phyloP scores from a whole-genome alignment of 495 filamentous ascomycete genomes.

The Xylaria longipes region DNA sequence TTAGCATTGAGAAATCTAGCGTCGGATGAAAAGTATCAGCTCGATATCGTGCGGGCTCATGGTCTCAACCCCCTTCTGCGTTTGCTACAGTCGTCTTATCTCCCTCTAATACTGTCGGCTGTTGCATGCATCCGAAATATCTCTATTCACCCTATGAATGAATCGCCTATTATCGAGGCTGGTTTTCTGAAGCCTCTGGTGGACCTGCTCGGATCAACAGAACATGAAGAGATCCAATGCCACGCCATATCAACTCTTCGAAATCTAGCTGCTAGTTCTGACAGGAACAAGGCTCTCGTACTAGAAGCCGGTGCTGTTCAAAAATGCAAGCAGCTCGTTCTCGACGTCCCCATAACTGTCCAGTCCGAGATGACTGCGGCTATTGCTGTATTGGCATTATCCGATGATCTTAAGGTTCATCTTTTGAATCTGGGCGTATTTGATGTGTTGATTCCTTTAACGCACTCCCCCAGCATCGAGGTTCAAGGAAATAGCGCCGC shows the following conservation, averaged over 20 bases:
- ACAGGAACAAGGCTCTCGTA: constrained; percentile 95
- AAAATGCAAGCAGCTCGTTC: constrained; percentile 96
- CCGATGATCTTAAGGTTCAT: constrained; percentile 92
- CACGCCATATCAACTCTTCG: constrained; percentile 97
- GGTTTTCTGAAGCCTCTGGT: constrained; percentile 94
- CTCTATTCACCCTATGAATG: constrained; percentile 97
- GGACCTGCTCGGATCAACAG: constrained; percentile 90
- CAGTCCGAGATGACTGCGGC: constrained; percentile 99
- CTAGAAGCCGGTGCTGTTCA: constrained; percentile 96
- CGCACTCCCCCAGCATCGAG: constrained; percentile 93
- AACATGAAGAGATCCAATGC: constrained; percentile 98
- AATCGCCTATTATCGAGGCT: constrained; percentile 98
- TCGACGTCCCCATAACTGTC: constrained; percentile 90
- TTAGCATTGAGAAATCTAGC: constrained; percentile 93
- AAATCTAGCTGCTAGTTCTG: constrained; percentile 94
- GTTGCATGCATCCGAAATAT: constrained; percentile 99
- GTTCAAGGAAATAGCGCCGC: constrained; percentile 98
- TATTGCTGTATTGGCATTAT: constrained; percentile 95
- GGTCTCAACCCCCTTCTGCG: constrained; percentile 84
- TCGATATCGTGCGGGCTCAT: constrained; percentile 90
- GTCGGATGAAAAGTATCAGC: constrained; percentile 97
- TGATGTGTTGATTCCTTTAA: constrained; percentile 94
- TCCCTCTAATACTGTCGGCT: constrained; percentile 93
- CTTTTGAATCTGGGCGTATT: constrained; percentile 94
- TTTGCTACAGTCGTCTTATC: constrained; percentile 90